Evolutionary conservation across 176 grass and related monocot species (phyloP), one percentile per base, ranked within the genome.

Genomic region (Oryza coarctata): DNA sequence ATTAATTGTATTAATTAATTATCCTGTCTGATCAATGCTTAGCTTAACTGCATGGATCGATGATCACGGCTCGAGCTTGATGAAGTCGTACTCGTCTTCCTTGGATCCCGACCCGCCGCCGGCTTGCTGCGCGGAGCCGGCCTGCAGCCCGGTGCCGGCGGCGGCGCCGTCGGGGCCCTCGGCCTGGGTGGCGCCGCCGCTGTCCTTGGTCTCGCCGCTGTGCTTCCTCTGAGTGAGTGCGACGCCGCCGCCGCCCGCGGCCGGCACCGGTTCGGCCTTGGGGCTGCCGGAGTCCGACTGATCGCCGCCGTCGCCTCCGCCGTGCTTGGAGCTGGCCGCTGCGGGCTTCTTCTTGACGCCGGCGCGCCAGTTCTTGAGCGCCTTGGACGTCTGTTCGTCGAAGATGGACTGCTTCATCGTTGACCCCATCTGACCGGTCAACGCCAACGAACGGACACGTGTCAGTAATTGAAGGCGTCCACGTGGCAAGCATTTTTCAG

Each of bases 401-500:
- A 97, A 97, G 73, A 97, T 97, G 50, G 94, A 97, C 76, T 85
- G 91, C 88, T 97, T 97, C 94, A 97, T 97, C 36, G 89, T 91
- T 12, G 94, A 92, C 0, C 94, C 94, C 94, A 97, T 94, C 94
- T 97, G 85, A 70, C 34, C 65, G 23, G 11, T 45, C 43, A 45
- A 45, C 43, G 43, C 43, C 10, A 45, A 7, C 3, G 13, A 17
- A 70, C 7, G 38, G 25, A 35, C 12, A 60, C 10, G 31, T 60
- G 55, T 60, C 55, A 60, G 52, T 60, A 9, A 6, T 0, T 9
- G 20, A 7, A 7, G 7, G 0, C 9, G 0, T 7, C 20, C 55
- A 60, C 55, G 7, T 60, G 55, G 55, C 47, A 50, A 17, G 15
- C 0, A 50, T 50, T 18, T 18, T 2, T 45, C 43, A 1, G 43